Percentiles rank a stretch among this genome's conserved stretches.
Evolutionary conservation across 73 alveolate species (phyloP).

Genomic region (Durusdinium trenchii): DNA sequence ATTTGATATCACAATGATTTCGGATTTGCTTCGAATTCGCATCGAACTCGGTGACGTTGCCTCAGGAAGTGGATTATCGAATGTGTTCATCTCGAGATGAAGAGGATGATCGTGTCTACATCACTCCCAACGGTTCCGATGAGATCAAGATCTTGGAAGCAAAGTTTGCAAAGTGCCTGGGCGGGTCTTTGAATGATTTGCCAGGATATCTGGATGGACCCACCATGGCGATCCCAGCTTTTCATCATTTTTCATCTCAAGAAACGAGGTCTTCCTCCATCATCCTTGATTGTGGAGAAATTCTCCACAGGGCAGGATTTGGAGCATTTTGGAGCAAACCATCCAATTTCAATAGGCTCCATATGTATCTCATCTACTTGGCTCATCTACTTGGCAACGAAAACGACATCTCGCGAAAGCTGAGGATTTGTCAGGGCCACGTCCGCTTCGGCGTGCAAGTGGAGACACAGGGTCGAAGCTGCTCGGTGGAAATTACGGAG

Average conservation of each 20-base stretch:
- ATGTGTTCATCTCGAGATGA: conserved; percentile 66
- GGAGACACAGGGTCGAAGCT: conserved; percentile 85
- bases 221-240: too few species aligned
- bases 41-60: too few species aligned
- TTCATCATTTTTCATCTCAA: too few species aligned
- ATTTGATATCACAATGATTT: too few species aligned
- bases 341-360: too few species aligned
- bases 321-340: too few species aligned
- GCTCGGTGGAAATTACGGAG: neutral
- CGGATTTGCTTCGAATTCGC: too few species aligned
- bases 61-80: conserved; percentile 82
- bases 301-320: too few species aligned
- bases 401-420: neutral
- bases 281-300: too few species aligned
- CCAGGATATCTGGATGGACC: too few species aligned
- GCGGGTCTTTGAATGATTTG: too few species aligned
- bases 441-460: conserved; percentile 87
- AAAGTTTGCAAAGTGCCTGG: conserved; percentile 59
- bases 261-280: too few species aligned
- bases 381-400: neutral
- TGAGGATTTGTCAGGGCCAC: conserved; percentile 79
- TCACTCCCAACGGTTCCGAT: conserved; percentile 54
- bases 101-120: conserved; percentile 72
- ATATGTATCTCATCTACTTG: neutral
- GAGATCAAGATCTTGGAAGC: conserved; percentile 62